Evolutionary conservation across 73 alveolate genomes (phyloP), one percentile per base, ranked within the genome.

Genomic region (Paramecium sexaurelia): DNA sequence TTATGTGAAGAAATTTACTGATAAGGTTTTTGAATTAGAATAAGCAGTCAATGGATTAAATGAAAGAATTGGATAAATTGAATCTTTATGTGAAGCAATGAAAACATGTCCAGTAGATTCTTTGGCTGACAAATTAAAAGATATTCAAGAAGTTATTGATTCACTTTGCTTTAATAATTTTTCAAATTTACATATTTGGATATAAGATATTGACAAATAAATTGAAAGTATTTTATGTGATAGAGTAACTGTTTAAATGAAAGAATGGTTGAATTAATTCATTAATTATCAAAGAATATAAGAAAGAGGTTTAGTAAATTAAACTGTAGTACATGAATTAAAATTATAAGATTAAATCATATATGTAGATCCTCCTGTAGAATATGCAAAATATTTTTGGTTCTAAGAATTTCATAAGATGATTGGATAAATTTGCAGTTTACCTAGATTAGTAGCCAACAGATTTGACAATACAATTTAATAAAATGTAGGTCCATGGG

Each of bases 371-470:
- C 99, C 99, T 17, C 98, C 99, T 39, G 94, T 97, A 27, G 98
- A 97, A 87, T 98, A 96, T 57, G 99, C 99, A 8, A 93, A 99
- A 86, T 96, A 97, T 68, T 97, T 45, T 92, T 99, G 99, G 99
- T 94, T 94, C 75, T 92, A 95, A 85, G 97, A 97, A 67, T 97
- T 96, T 91, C 99, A 99, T 86, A 95, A 92, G 41, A 85, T 96
- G 61, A 87, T 97, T 8, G 92, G 94, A 24, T 85, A 93, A 11
- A 94, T 97, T 24, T 96, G 99, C 17, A 56, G 91, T 45, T 55
- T 88, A 6, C 91, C 94, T 10, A 67, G 90, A 40, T 69, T 68
- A 41, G 69, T 85, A 24, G 55, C 87, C 24, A 69, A 37, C 71
- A 88, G 94, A 69, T 82, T 41, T 26, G 94, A 88, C 19, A 57